Evolutionary conservation across 345 rosid species (phyloP), one percentile per base, ranked within the genome.

Genomic region (Jatropha curcas): DNA sequence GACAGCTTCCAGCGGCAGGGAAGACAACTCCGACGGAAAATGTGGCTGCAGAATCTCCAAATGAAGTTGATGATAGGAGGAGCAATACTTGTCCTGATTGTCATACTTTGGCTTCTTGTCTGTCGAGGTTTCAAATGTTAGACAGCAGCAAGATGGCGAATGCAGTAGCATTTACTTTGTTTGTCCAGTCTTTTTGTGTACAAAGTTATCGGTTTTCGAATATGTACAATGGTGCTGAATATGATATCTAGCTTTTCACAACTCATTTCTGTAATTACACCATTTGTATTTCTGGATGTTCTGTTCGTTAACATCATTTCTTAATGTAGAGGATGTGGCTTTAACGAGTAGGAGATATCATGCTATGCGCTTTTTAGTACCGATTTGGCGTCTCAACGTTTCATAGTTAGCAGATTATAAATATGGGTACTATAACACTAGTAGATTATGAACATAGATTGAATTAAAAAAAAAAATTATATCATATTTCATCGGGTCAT

Each of bases 1-100:
- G 99, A 91, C 82, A 86, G 97, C 84, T 96, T 96, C 82, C 99
- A 96, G 83, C 88, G 97, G 83, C 98, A 93, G 85, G 96, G 98
- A 31, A 88, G 98, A 81, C 92, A 89, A 76, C 81, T 96, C 65
- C 86, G 98, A 22, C 86, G 99, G 77, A 93, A 87, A 84, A 96
- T 93, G 98, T 96, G 97, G 99, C 75, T 90, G 61, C 99, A 96
- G 83, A 90, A 77, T 82, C 86, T 93, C 60, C 92, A 89, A 74
- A 75, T 91, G 92, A 93, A 93, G 86, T 79, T 96, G 74, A 84
- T 90, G 87, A 85, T 91, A 41, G 96, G 87, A 28, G 99, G 96
- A 72, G 88, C 65, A 14, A 60, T 91, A 67, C 48, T 93, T 31
- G 68, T 74, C 55, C 35, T 91, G 27, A 79, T 96, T 74, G 35